A percentile compares a stretch with the other conserved stretches of the same genome.
Conservation (phyloP, 164 flowering plant species). For the Liriodendron chinense region DNA sequence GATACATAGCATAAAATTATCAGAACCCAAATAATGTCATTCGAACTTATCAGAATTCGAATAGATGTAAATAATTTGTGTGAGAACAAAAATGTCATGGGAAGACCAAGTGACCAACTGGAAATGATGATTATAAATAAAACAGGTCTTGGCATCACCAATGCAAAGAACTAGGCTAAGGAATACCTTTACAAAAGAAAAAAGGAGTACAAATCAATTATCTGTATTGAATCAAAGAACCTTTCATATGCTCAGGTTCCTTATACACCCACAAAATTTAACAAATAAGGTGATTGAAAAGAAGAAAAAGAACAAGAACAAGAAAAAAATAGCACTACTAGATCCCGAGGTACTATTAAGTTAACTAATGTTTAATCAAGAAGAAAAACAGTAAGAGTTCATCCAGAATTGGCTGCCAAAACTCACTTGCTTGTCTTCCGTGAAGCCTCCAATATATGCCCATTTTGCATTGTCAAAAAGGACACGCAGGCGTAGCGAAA, state of each 20-base stretch:
- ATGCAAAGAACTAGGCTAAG: not conserved
- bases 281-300: not conserved
- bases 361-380: not conserved
- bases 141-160: not conserved
- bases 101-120: not conserved
- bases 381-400: not conserved
- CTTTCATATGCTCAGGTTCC: not conserved
- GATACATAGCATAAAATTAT: not conserved
- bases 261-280: not conserved
- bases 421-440: constrained; percentile 82
- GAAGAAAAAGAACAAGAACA: not conserved
- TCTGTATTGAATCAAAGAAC: not conserved
- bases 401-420: not conserved
- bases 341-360: not conserved
- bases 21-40: not conserved
- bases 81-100: not conserved
- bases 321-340: not conserved
- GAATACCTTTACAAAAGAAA: too few species aligned
- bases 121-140: not conserved
- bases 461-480: constrained; percentile 85
- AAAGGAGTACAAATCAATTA: too few species aligned
- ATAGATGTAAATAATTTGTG: not conserved
- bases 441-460: constrained; percentile 80
- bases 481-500: constrained; percentile 69
- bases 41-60: not conserved